Conservation (phyloP, 345 rosid species). For the Hibiscus mutabilis region DNA sequence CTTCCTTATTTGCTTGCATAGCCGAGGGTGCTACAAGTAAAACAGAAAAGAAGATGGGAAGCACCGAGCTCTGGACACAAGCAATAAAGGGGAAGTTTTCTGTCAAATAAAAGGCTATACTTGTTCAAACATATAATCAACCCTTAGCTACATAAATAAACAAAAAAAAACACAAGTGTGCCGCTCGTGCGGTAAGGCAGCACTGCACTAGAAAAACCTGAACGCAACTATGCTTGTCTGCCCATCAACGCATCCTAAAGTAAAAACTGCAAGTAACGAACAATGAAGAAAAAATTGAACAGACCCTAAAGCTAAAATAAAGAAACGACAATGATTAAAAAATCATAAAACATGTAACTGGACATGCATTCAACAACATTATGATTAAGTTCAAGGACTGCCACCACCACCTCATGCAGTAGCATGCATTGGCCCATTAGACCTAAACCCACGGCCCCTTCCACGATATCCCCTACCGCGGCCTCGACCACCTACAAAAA, state of each 20-base stretch:
- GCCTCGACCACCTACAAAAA: constrained; percentile 44
- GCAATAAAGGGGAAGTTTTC: background rate
- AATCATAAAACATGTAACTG: constrained; percentile 18
- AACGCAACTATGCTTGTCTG: background rate
- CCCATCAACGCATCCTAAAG: constrained; percentile 18
- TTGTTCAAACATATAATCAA: constrained; percentile 27
- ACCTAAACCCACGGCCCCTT: constrained; percentile 58
- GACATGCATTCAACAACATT: constrained; percentile 20
- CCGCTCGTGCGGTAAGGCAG: background rate
- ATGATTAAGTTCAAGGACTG: background rate
- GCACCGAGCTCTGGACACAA: background rate
- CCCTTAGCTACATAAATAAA: constrained; percentile 22
- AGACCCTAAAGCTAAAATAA: background rate
- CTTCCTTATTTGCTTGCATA: too few species aligned
- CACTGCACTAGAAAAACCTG: background rate
- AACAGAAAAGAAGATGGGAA: too few species aligned
- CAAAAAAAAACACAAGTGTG: too few species aligned
- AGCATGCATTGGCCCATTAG: constrained; percentile 46
- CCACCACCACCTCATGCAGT: constrained; percentile 32
- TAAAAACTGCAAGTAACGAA: constrained; percentile 8
- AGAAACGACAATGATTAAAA: constrained; percentile 12
- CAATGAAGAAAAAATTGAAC: background rate
- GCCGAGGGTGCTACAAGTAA: too few species aligned
- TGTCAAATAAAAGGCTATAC: constrained; percentile 9
- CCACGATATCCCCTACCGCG: constrained; percentile 61